Base-by-base conservation (phyloP, 768 basidiomycete genomes). In the Amanita subjunquillea region DNA sequence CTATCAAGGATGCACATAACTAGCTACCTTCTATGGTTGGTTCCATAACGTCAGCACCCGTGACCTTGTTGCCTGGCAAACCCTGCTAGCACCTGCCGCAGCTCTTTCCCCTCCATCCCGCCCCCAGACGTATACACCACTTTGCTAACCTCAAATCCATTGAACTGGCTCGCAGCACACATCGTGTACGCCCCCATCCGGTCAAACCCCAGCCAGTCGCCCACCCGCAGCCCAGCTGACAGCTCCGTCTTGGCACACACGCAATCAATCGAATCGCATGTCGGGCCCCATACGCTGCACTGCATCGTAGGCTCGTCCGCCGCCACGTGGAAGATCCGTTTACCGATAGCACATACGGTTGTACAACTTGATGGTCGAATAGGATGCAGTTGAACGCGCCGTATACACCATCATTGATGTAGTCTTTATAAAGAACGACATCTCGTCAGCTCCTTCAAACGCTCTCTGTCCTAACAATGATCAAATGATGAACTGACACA, bases 161-260 rank as follows among this genome's bases (percentile, higher is more conserved):
- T 95, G 75, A 97, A 97, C 70, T 85, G 86, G 69, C 89, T 92
- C 50, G 96, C 92, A 0, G 96, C 96, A 63, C 93, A 96, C 55
- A 92, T 72, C n/a, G 96, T 98, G 71, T 99, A 99, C 30, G 96
- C 96, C 29, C 96, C 96, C 96, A 99, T 98, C 64, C 91, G 85
- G 53, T 85, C 84, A 71, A 94, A 99, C n/a, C 87, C 89, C 15
- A 99, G 78, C 96, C 96, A 99, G 65, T 99, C 96, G 6, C 96
- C 96, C 6, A 96, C 92, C 54, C 79, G 76, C 50, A 98, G 74
- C 1, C 76, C 76, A 29, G 68, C 68, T 3, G 90, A 92, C 56
- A 89, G 74, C 62, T 67, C 72, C 49, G 74, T 75, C 54, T 70
- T 75, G 59, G 75, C 74, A 62, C 76, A 85, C 53, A 99, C 92